Evolutionary conservation across 2,329 filamentous ascomycete species (phyloP).

Genomic region (Ambrosiella beaveri): DNA sequence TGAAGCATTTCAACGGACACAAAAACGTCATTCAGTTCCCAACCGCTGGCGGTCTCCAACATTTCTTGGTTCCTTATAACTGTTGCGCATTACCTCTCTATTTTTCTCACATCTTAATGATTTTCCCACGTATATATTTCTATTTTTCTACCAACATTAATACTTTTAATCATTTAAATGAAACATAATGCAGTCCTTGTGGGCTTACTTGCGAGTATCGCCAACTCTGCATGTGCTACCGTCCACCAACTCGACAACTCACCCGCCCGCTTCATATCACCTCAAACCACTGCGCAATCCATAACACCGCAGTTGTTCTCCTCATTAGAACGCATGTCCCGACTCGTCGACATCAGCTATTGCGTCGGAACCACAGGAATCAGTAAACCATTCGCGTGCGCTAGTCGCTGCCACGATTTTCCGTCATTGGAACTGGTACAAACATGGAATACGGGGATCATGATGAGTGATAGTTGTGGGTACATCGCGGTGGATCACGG

Average conservation of each 20-base stretch:
- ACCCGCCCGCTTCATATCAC: not conserved
- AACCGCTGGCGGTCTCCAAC: not conserved
- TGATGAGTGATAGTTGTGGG: slow-evolving; percentile 81
- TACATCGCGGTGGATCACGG: slow-evolving; percentile 78
- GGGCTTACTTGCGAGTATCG: slow-evolving; percentile 4
- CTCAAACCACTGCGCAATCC: slow-evolving; percentile 5
- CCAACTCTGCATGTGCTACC: not conserved
- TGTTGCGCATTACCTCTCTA: too few relatives aligned
- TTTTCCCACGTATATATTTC: not conserved
- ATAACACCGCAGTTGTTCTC: slow-evolving; percentile 48
- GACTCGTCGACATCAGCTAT: slow-evolving; percentile 85
- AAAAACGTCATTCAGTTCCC: not conserved
- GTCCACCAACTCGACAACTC: slow-evolving; percentile 1
- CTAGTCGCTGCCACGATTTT: slow-evolving; percentile 73
- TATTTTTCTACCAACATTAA: not conserved
- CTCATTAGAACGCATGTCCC: slow-evolving; percentile 72
- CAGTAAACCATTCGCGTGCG: slow-evolving; percentile 64
- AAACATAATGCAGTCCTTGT: not conserved
- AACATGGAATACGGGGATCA: slow-evolving; percentile 78
- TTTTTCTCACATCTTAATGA: not conserved
- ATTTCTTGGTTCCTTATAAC: too few relatives aligned
- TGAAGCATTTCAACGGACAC: slow-evolving; percentile 3
- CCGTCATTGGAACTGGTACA: slow-evolving; percentile 59
- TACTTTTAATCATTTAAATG: not conserved
- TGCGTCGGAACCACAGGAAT: slow-evolving; percentile 80